A percentile compares a stretch with the other conserved stretches of the same genome.
Evolutionary conservation across 352 stramenopile species (phyloP).

Genomic region (Phytophthora niederhauseri): DNA sequence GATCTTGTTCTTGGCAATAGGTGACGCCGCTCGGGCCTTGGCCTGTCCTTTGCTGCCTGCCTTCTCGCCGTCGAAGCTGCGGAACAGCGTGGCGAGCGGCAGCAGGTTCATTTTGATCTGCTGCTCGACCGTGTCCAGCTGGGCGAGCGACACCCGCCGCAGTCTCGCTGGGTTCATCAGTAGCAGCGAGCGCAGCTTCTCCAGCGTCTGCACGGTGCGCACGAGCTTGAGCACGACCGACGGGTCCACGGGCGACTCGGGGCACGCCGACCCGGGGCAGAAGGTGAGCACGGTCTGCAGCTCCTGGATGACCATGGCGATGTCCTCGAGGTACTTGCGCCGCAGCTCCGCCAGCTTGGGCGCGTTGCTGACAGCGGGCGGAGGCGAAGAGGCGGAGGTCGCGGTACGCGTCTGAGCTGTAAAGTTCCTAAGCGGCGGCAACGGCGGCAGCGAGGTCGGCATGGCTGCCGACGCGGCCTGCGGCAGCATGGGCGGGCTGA

Average conservation of each 20-base stretch:
- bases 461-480: background rate
- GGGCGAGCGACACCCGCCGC: constrained; percentile 29
- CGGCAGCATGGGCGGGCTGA: constrained; percentile 26
- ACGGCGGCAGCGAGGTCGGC: constrained; percentile 14
- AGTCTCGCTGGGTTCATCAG: constrained; percentile 33
- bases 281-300: constrained; percentile 38
- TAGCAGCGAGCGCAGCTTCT: constrained; percentile 39
- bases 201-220: constrained; percentile 43
- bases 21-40: background rate
- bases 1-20: background rate
- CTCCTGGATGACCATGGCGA: constrained; percentile 41
- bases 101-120: constrained; percentile 46
- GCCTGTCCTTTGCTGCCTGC: background rate
- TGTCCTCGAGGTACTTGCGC: constrained; percentile 32
- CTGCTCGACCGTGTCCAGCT: constrained; percentile 40
- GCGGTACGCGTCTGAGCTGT: background rate
- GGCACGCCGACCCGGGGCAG: constrained; percentile 27
- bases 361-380: constrained; percentile 3
- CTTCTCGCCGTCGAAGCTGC: constrained; percentile 35
- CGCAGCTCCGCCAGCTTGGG: constrained; percentile 37
- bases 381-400: background rate
- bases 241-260: constrained; percentile 18
- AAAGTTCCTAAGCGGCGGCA: constrained; percentile 20
- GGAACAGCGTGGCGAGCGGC: constrained; percentile 41
- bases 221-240: constrained; percentile 40